Base-by-base conservation (phyloP, 1,139 yeast species). In the Geotrichum klebahnii region DNA sequence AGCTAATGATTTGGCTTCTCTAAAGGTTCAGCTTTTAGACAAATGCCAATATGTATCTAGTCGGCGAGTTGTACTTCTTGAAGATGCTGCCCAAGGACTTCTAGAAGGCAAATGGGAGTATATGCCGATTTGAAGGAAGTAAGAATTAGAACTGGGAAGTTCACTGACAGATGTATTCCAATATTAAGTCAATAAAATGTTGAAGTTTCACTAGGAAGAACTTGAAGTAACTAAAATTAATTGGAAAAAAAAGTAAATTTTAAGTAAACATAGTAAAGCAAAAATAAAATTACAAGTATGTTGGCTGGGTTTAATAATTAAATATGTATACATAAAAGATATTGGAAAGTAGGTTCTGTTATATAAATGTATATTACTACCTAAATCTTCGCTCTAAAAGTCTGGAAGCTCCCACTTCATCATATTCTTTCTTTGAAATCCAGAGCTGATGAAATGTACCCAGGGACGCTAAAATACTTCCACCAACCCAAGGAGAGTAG, bases 391-490 rank as follows among this genome's bases (percentile, higher is more conserved):
- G 61, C 48, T 64, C 67, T 3, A 63, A 52, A 39, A 90, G 76
- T 65, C 89, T 80, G 51, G 86, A 94, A 8, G 83, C 79, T 8
- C 98, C 98, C 24, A 84, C 92, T 65, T 92, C 98, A 56, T 88
- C 88, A 61, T 85, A 88, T 68, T 92, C 98, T 59, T 80, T 81
- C 65, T 82, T 84, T 41, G 94, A 86, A 2, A 92, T 96, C 97
- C 98, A 92, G 72, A 89, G 73, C 68, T 92, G 98, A 67, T 92
- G 98, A 74, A 92, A 92, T 1, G 97, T 89, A 24, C 98, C 98
- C 61, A 92, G 75, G 50, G 96, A 84, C 3, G 96, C 84, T 53
- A 92, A 73, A 36, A 92, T 94, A 58, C 95, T 83, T 5, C 97
- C 97, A 39, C 99, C 99, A 50, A 92, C 79, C 97, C 98, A 92